Percentiles rank a stretch among this genome's conserved stretches.
These are phyloP conservation scores for Cinnamomum chago DNA, from an alignment of 164 flowering plant species.

Conservation along the genomic window DNA sequence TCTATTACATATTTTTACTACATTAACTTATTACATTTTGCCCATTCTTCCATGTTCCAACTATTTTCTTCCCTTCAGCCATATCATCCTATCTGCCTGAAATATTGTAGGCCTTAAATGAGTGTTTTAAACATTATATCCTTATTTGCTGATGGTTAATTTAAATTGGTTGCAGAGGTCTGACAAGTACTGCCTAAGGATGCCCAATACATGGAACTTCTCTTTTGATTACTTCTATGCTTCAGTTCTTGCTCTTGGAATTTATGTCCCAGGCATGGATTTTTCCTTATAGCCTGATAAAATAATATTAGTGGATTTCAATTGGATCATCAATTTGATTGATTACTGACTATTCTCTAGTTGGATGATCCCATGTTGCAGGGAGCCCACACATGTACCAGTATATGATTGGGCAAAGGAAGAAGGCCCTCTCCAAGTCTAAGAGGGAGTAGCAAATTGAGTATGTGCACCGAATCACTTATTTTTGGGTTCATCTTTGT, in stretches of 20 bases:
- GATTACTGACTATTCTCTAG: conserved; percentile 1
- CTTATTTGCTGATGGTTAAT: neutral
- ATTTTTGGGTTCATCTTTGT: neutral
- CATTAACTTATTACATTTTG: no score
- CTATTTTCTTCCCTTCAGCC: no score
- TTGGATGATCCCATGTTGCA: conserved; percentile 20
- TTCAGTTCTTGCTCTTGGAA: conserved; percentile 45
- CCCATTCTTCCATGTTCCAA: no score
- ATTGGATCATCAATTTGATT: neutral
- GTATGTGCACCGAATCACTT: neutral
- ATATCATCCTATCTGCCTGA: no score
- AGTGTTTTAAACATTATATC: no score
- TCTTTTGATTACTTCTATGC: conserved; percentile 75
- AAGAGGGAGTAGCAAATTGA: conserved; percentile 44
- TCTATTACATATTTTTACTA: no score
- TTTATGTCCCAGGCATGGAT: conserved; percentile 70
- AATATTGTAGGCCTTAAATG: no score
- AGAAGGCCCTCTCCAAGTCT: conserved; percentile 77
- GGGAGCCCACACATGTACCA: conserved; percentile 86
- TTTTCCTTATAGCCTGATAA: neutral
- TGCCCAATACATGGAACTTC: conserved; percentile 91
- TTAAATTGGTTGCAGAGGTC: conserved; percentile 46
- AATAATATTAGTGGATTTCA: neutral
- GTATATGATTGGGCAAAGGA: conserved; percentile 88
- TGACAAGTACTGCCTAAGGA: conserved; percentile 59